These are phyloP conservation scores for Hypholoma fasciculare DNA, from an alignment of 768 basidiomycete species.

Conservation along the genomic window DNA sequence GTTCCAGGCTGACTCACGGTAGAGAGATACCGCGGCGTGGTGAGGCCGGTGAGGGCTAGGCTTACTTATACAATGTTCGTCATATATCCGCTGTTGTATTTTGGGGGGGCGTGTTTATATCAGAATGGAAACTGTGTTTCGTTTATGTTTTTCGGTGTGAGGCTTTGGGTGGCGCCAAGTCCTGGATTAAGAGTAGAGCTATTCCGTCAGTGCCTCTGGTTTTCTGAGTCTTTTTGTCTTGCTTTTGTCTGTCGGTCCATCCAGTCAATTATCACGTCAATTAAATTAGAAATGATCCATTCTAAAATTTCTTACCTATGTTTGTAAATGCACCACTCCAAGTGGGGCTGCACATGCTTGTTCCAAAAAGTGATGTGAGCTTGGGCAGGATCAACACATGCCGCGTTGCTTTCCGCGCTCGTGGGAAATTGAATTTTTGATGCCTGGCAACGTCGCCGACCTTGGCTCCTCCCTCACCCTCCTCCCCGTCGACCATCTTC, in stretches of 20 bases:
- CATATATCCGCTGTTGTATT: neutral
- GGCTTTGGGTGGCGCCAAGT: neutral
- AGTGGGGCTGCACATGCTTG: too few species aligned
- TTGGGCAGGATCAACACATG: neutral
- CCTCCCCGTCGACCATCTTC: neutral
- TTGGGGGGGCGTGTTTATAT: neutral
- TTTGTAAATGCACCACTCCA: too few species aligned
- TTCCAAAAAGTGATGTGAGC: too few species aligned
- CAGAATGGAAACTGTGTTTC: neutral
- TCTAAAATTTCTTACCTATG: too few species aligned
- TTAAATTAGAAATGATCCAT: too few species aligned
- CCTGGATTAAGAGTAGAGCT: too few species aligned
- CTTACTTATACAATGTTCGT: slow-evolving; percentile 2
- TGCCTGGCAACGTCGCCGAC: neutral
- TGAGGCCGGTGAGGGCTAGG: too few species aligned
- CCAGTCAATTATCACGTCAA: too few species aligned
- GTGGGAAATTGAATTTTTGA: neutral
- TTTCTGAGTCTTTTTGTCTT: too few species aligned
- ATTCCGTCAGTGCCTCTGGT: too few species aligned
- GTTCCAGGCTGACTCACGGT: slow-evolving; percentile 19
- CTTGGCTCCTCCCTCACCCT: neutral
- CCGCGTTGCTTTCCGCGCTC: neutral
- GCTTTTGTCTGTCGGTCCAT: too few species aligned
- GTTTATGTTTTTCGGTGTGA: neutral
- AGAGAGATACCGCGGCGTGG: too few species aligned